Conservation (phyloP, 2,329 filamentous ascomycete genomes). For the Trichoderma lentiforme region DNA sequence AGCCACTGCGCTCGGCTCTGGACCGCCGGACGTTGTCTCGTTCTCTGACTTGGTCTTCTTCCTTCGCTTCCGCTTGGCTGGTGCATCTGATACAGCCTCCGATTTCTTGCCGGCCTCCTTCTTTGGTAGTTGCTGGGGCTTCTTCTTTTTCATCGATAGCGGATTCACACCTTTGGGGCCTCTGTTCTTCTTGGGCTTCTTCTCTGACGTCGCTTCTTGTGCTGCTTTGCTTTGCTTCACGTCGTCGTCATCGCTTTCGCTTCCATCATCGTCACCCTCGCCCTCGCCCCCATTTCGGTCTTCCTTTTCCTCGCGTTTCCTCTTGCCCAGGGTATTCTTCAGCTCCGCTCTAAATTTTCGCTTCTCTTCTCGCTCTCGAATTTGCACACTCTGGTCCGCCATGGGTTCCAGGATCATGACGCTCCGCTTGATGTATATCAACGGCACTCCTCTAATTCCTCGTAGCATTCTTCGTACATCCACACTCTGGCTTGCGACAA, state of each 20-base stretch:
- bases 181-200: constrained; percentile 33
- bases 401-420: constrained; percentile 73
- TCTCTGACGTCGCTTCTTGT: constrained; percentile 25
- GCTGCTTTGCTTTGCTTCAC: constrained; percentile 25
- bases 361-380: constrained; percentile 66
- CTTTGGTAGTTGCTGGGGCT: constrained; percentile 25
- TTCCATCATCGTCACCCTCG: constrained; percentile 36
- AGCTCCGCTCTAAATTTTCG: constrained; percentile 71
- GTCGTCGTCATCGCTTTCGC: constrained; percentile 24
- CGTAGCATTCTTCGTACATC: constrained; percentile 63
- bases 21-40: constrained; percentile 20
- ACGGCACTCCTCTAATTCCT: constrained; percentile 65
- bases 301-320: constrained; percentile 47
- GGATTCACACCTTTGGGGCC: constrained; percentile 70
- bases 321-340: constrained; percentile 49
- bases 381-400: constrained; percentile 61
- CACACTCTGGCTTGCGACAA: constrained; percentile 70
- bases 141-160: constrained; percentile 63
- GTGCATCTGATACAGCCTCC: constrained; percentile 25
- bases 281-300: constrained; percentile 29
- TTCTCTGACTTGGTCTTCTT: constrained; percentile 30
- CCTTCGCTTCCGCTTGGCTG: constrained; percentile 32
- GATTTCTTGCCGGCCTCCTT: constrained; percentile 24
- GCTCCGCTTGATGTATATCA: constrained; percentile 74
- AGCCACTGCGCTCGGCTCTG: constrained; percentile 15